Conservation (phyloP, 108 stramenopile genomes). For the Pseudonitzschia pungens region DNA sequence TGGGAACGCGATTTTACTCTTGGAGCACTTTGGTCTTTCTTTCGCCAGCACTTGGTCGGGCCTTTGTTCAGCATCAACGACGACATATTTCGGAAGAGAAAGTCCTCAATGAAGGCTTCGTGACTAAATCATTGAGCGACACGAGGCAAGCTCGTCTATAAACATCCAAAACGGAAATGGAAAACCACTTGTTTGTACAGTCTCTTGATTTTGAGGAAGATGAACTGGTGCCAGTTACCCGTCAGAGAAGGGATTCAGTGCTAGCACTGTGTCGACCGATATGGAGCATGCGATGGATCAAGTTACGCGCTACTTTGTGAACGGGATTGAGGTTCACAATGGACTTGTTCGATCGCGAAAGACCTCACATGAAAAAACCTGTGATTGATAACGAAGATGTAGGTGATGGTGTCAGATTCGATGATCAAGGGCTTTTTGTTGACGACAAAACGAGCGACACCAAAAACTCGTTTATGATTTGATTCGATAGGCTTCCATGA, state of each 20-base stretch:
- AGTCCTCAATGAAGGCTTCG: not conserved
- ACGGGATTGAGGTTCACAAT: not conserved
- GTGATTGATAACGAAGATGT: too few species aligned
- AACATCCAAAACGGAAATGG: not conserved
- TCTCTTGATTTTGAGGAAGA: not conserved
- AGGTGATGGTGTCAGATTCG: too few species aligned
- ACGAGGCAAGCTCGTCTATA: not conserved
- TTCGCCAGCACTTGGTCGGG: not conserved
- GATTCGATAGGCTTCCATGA: too few species aligned
- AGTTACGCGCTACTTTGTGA: not conserved
- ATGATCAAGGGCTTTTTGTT: too few species aligned
- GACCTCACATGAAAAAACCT: too few species aligned
- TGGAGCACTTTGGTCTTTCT: slow-evolving; percentile 1
- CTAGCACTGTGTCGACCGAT: slow-evolving; percentile 1
- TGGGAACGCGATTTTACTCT: not conserved
- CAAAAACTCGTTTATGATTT: too few species aligned
- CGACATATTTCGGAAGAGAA: not conserved
- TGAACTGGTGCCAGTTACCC: not conserved
- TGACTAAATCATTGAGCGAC: not conserved
- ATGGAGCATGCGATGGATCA: not conserved
- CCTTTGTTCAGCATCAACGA: not conserved
- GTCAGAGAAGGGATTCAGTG: not conserved
- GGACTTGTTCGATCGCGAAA: too few species aligned
- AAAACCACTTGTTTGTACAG: not conserved
- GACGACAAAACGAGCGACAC: too few species aligned